Conservation (phyloP, 2,329 filamentous ascomycete species). For the Fusarium sulawesiense region DNA sequence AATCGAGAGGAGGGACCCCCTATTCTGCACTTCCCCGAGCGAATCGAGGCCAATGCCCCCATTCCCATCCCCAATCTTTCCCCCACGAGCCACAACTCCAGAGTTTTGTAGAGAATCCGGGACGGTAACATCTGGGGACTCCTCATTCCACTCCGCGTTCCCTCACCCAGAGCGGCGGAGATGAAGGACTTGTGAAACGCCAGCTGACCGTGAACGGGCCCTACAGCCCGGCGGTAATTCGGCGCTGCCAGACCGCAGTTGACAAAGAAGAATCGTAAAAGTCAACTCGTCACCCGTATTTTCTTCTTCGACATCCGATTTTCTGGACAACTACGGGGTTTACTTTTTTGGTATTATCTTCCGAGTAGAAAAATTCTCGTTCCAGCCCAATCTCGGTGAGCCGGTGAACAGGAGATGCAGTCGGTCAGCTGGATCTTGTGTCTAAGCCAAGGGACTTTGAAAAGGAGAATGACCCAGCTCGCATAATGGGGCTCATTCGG, state of each 20-base stretch:
- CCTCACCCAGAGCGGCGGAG: constrained; percentile 17
- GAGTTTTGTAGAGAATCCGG: constrained; percentile 13
- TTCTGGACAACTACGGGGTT: constrained; percentile 7
- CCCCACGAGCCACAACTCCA: constrained; percentile 32
- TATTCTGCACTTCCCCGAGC: constrained; percentile 21
- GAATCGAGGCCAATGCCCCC: constrained; percentile 8
- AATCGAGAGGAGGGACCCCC: constrained; percentile 24
- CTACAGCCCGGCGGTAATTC: constrained; percentile 32
- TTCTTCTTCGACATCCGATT: constrained; percentile 26
- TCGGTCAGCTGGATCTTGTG: neutral
- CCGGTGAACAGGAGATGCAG: neutral
- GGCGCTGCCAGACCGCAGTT: constrained; percentile 17
- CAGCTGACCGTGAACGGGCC: constrained; percentile 31
- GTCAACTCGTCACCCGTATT: constrained; percentile 24
- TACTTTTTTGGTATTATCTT: constrained; percentile 6
- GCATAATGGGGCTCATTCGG: constrained; percentile 11
- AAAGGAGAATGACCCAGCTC: constrained; percentile 16
- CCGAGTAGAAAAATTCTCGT: neutral
- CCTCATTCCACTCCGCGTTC: constrained; percentile 23
- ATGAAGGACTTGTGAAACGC: constrained; percentile 33
- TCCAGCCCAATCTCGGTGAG: constrained; percentile 7
- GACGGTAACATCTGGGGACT: constrained; percentile 34
- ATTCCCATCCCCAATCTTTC: neutral
- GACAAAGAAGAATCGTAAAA: constrained; percentile 1
- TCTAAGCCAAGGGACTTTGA: constrained; percentile 8